A percentile compares a stretch with the other conserved stretches of the same genome.
phyloP scores from a whole-genome alignment of 202 grass and related monocot genomes.

The Bolboschoenoplectus hybrid region DNA sequence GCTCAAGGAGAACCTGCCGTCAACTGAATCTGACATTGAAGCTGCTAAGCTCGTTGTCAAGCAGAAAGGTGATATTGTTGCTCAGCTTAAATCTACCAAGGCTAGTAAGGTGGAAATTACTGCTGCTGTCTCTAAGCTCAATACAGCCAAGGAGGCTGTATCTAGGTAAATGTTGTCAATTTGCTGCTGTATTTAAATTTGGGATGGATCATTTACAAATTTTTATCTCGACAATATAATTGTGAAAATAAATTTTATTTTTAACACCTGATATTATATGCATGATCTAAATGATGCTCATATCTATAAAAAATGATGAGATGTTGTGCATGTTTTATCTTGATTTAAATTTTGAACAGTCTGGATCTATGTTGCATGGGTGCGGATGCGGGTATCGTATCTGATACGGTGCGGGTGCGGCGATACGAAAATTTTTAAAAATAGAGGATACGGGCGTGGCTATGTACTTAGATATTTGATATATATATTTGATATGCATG shows the following conservation, averaged over 20 bases:
- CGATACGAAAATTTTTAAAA: too few relatives aligned
- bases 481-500: too few relatives aligned
- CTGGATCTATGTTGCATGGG: too few relatives aligned
- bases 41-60: constrained; percentile 65
- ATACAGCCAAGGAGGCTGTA: constrained; percentile 62
- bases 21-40: constrained; percentile 73
- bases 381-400: too few relatives aligned
- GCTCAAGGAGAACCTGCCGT: constrained; percentile 67
- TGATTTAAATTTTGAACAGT: neutral
- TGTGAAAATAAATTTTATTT: neutral
- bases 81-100: constrained; percentile 70
- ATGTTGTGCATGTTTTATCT: neutral
- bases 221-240: neutral
- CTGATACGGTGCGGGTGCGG: too few relatives aligned
- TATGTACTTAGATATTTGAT: too few relatives aligned
- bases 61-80: constrained; percentile 64
- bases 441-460: too few relatives aligned
- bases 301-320: constrained; percentile 8
- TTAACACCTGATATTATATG: neutral
- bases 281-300: neutral
- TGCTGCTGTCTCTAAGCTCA: constrained; percentile 67
- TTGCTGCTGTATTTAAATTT: neutral
- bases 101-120: constrained; percentile 61
- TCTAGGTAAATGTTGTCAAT: constrained; percentile 29
- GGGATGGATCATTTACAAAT: neutral